Base-by-base conservation (phyloP, 73 alveolate species). In the Stentor roeselii region DNA sequence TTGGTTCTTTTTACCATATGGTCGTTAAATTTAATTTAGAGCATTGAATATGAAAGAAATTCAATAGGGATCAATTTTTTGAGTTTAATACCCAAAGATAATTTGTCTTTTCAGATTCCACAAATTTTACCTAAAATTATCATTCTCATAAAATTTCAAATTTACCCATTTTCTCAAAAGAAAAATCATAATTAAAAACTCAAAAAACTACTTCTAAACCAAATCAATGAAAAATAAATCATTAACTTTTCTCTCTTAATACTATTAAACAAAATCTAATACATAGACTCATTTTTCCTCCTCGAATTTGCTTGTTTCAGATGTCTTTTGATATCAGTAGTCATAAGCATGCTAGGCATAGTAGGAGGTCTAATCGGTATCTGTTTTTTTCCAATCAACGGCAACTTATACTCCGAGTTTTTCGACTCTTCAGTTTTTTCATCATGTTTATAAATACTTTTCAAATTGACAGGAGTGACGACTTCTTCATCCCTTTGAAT, bases 291-390 rank as follows among this genome's bases (percentile, higher is more conserved):
- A 67, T 67, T 67, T 67, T 67, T 67, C 37, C 80, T 67, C 41
- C 80, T 67, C 14, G 80, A 67, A 2, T 21, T 32, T 30, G 80
- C 80, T 67, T 67, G 80, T 32, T 67, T 67, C 14, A 67, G 21
- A 67, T 67, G 37, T 67, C 80, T 67, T 32, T 67, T 67, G 0
- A 67, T 67, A 67, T 67, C 80, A 50, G 30, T 50, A 11, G 67
- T 50, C n/a, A n/a, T n/a, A 50, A 50, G 67, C 67, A 50, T 50
- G 30, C 30, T 11, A 50, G 67, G 67, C 67, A 50, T 50, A 50
- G 67, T 50, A 30, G 80, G 80, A 30, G 80, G 80, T 34, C 80
- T 32, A 67, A 67, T 34, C 34, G 80, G 80, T 21, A 32, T 21
- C 2, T 58, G 15, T 67, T 67, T 67, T 2, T 67, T 67, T 21